These are phyloP conservation scores for Byssochlamys sp. DNA, from an alignment of 2,329 filamentous ascomycete species.

Conservation along the genomic window DNA sequence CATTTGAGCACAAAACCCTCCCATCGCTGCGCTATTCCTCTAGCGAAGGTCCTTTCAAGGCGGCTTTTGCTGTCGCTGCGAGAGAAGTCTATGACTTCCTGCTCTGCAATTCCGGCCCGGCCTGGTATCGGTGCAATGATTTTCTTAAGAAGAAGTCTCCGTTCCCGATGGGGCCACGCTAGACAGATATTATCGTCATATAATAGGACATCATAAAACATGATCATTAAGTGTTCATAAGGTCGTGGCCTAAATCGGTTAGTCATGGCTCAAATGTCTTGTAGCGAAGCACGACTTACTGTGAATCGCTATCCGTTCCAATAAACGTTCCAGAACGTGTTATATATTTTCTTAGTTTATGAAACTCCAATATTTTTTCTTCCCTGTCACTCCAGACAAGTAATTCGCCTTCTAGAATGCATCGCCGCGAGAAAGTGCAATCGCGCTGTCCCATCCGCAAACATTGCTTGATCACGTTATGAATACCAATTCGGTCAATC, in stretches of 20 bases:
- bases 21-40: conserved; percentile 54
- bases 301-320: conserved; percentile 59
- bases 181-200: conserved; percentile 47
- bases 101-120: conserved; percentile 56
- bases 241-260: conserved; percentile 32
- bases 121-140: conserved; percentile 50
- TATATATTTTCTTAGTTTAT: conserved; percentile 74
- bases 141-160: conserved; percentile 46
- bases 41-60: conserved; percentile 57
- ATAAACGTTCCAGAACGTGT: conserved; percentile 61
- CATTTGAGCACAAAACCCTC: conserved; percentile 79
- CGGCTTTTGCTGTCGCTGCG: conserved; percentile 41
- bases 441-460: conserved; percentile 51
- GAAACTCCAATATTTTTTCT: conserved; percentile 60
- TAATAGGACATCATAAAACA: conserved; percentile 53
- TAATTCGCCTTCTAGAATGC: conserved; percentile 76
- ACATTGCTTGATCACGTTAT: conserved; percentile 54
- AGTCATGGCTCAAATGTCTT: conserved; percentile 1
- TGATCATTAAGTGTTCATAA: conserved; percentile 51
- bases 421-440: conserved; percentile 53
- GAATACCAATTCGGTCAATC: conserved; percentile 53
- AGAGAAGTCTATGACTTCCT: conserved; percentile 59
- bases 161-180: conserved; percentile 32
- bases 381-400: conserved; percentile 64
- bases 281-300: conserved; percentile 35